phyloP scores from a whole-genome alignment of 495 filamentous ascomycete species.

The Penicillium pulvis region DNA sequence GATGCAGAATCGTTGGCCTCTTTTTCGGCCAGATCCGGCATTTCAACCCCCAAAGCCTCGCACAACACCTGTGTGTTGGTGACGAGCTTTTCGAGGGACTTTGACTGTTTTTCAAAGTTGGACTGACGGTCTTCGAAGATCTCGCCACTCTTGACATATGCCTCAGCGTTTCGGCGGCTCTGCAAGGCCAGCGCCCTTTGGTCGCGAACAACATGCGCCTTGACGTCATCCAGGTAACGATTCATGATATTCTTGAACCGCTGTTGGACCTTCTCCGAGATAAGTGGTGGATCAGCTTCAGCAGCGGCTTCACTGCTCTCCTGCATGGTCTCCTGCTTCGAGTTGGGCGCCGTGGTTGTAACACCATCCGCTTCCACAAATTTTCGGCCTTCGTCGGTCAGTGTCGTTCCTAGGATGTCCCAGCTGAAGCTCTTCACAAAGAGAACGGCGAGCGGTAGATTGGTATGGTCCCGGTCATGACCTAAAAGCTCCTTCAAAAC shows the following conservation, averaged over 20 bases:
- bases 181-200: conserved; percentile 83
- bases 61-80: conserved; percentile 89
- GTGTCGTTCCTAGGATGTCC: conserved; percentile 85
- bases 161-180: conserved; percentile 91
- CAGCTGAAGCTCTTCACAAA: conserved; percentile 97
- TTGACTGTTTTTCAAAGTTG: conserved; percentile 90
- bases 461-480: conserved; percentile 88
- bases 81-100: conserved; percentile 87
- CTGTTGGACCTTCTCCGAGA: conserved; percentile 73
- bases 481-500: conserved; percentile 95
- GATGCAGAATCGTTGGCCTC: conserved; percentile 64
- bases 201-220: conserved; percentile 81
- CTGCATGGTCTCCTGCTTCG: conserved; percentile 50
- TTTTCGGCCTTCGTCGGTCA: conserved; percentile 73
- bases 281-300: conserved; percentile 67
- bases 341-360: conserved; percentile 52
- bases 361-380: conserved; percentile 82
- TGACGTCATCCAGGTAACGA: conserved; percentile 93
- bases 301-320: conserved; percentile 41
- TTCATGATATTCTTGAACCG: conserved; percentile 86
- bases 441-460: conserved; percentile 85
- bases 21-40: conserved; percentile 88
- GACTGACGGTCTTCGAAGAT: conserved; percentile 98
- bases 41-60: conserved; percentile 85
- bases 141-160: conserved; percentile 97